phyloP scores from a whole-genome alignment of 2,329 filamentous ascomycete species.

The Diaporthe velutina region DNA sequence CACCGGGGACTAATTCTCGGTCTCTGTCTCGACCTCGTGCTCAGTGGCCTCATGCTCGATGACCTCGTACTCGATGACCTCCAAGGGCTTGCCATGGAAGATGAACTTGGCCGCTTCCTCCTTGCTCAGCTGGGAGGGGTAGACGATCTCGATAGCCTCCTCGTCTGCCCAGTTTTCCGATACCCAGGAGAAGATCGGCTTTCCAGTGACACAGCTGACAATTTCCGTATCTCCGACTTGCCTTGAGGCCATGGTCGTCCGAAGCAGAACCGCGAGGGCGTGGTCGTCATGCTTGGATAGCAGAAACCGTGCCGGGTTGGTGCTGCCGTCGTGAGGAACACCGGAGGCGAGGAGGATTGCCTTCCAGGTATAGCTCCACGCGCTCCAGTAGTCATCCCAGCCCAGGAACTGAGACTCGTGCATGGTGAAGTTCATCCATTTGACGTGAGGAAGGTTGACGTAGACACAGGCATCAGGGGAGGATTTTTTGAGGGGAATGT shows the following conservation, averaged over 20 bases:
- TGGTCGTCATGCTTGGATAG: not conserved
- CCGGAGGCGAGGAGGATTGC: not conserved
- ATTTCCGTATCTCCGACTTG: not conserved
- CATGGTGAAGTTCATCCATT: not conserved
- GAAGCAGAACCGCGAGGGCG: not conserved
- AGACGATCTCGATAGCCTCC: not conserved
- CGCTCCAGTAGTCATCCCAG: not conserved
- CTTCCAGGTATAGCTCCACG: not conserved
- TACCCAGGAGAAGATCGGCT: not conserved
- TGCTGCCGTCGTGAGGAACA: not conserved
- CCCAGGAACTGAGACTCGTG: not conserved
- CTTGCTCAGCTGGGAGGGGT: conserved; percentile 4
- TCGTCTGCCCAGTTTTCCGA: not conserved
- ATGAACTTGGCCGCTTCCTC: not conserved
- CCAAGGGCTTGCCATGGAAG: not conserved
- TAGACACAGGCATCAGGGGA: not conserved
- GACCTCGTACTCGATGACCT: not conserved
- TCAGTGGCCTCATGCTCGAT: not conserved
- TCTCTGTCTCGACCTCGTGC: not conserved
- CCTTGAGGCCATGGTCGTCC: not conserved
- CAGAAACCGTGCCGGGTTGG: not conserved
- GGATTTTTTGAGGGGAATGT: not conserved
- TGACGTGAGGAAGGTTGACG: not conserved
- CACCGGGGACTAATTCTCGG: no score
- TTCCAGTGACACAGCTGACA: not conserved